Evolutionary conservation across 305 asterid genomes (phyloP).

Genomic region (Fraxinus sp.): DNA sequence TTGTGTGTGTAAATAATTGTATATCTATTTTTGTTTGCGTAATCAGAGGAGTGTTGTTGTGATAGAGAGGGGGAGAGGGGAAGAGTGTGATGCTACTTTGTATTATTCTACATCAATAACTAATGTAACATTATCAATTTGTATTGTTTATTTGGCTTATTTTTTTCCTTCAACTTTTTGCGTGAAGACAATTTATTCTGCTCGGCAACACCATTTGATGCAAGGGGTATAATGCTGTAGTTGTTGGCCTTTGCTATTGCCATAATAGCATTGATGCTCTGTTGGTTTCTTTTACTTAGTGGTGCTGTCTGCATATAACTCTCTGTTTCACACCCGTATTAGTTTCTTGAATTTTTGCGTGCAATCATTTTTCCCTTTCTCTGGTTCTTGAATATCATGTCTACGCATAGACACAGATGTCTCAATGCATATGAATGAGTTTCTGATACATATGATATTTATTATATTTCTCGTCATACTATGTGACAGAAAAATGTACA

Average conservation of each 20-base stretch:
- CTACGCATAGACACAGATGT: conserved; percentile 1
- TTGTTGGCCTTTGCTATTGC: conserved; percentile 26
- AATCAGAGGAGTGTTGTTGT: conserved; percentile 19
- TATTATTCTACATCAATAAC: conserved; percentile 28
- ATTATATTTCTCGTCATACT: conserved; percentile 2
- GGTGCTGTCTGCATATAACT: conserved; percentile 22
- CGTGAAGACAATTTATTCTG: conserved; percentile 31
- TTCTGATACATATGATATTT: neutral
- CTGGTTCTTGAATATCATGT: conserved; percentile 22
- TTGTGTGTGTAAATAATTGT: conserved; percentile 38
- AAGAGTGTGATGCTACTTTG: neutral
- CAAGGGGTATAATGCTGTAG: conserved; percentile 32
- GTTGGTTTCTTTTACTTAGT: conserved; percentile 21
- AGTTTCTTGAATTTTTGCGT: conserved; percentile 15
- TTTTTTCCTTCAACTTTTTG: conserved; percentile 14
- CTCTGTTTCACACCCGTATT: neutral
- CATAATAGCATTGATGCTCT: conserved; percentile 31
- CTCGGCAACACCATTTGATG: conserved; percentile 24
- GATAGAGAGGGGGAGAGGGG: conserved; percentile 22
- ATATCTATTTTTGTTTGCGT: conserved; percentile 22
- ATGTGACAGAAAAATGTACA: conserved; percentile 36
- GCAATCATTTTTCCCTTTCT: neutral
- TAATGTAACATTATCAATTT: conserved; percentile 43
- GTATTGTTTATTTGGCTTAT: conserved; percentile 36
- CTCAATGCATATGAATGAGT: neutral